Conservation (phyloP, 352 stramenopile genomes). For the Phytophthora litchii region DNA sequence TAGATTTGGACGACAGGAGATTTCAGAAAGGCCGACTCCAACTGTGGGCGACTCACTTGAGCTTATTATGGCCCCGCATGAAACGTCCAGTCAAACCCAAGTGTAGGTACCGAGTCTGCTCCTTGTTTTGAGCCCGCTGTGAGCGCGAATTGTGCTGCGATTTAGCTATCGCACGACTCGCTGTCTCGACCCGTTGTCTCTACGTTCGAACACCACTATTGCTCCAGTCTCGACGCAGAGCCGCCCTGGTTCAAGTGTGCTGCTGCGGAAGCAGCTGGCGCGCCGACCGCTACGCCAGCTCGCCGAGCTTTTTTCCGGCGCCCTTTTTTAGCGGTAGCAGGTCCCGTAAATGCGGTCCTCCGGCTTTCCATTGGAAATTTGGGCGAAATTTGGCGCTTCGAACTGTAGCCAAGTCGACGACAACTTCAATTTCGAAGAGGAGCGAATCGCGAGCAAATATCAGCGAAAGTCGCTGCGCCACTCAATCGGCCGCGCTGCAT, state of each 20-base stretch:
- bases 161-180: not conserved
- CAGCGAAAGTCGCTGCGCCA: too few relatives aligned
- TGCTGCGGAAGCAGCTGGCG: conserved; percentile 8
- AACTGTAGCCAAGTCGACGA: conserved; percentile 18
- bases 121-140: conserved; percentile 2
- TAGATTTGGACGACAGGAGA: too few relatives aligned
- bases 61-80: conserved; percentile 12
- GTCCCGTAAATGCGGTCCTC: conserved; percentile 24
- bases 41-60: conserved; percentile 5
- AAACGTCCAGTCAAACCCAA: conserved; percentile 29
- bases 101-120: conserved; percentile 14
- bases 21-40: too few relatives aligned
- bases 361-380: conserved; percentile 38
- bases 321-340: conserved; percentile 27
- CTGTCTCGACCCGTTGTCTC: not conserved
- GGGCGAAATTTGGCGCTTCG: conserved; percentile 18
- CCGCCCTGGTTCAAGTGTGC: not conserved
- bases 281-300: not conserved
- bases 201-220: conserved; percentile 9
- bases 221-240: not conserved
- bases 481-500: too few relatives aligned
- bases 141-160: conserved; percentile 7
- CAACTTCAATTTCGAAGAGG: conserved; percentile 36
- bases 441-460: not conserved
- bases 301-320: conserved; percentile 14